Evolutionary conservation across 139 green algal species (phyloP).

Genomic region (Coccomyxa sp.): DNA sequence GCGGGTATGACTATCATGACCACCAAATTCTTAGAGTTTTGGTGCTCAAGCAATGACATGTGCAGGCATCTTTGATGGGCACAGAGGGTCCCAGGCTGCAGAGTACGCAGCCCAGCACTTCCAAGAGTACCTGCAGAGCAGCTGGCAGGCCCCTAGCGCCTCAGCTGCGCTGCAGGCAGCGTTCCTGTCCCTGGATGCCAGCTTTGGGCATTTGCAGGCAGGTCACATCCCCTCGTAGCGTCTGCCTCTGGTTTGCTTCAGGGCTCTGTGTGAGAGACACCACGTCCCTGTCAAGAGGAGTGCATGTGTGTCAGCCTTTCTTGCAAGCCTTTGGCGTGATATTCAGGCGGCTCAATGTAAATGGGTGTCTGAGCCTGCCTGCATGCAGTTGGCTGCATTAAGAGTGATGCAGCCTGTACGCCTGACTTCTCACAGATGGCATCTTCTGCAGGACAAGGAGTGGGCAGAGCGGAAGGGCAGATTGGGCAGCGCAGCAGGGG

Average conservation of each 20-base stretch:
- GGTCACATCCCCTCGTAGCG: no score
- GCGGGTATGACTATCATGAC: not conserved
- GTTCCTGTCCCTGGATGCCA: conserved; percentile 40
- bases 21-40: no score
- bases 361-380: no score
- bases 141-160: conserved; percentile 13
- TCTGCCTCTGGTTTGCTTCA: no score
- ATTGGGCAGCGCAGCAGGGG: conserved; percentile 26
- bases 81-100: conserved; percentile 59
- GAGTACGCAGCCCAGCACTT: conserved; percentile 49
- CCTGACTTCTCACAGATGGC: no score
- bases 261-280: no score
- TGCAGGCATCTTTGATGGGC: conserved; percentile 81
- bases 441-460: conserved; percentile 22
- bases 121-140: conserved; percentile 14
- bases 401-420: no score
- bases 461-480: conserved; percentile 21
- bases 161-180: conserved; percentile 28
- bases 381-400: no score
- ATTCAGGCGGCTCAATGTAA: not conserved
- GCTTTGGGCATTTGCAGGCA: conserved; percentile 36
- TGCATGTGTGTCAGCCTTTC: no score
- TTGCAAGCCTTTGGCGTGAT: not conserved
- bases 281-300: no score
- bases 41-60: not conserved